phyloP scores from a whole-genome alignment of 352 stramenopile species.

The Phytophthora cajani region DNA sequence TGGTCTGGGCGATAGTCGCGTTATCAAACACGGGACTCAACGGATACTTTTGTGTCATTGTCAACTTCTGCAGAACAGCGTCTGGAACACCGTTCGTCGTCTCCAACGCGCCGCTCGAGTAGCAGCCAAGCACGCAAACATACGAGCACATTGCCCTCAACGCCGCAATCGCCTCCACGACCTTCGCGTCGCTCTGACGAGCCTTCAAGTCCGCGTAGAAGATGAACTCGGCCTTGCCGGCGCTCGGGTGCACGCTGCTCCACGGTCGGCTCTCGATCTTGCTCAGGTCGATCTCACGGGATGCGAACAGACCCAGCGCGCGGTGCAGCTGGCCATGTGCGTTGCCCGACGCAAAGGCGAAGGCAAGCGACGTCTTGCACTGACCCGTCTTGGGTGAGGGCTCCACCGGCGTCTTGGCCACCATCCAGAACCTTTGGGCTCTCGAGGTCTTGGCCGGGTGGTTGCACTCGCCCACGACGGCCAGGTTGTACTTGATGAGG shows the following conservation, averaged over 20 bases:
- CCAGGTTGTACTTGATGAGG: constrained; percentile 70
- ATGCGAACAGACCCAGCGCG: constrained; percentile 68
- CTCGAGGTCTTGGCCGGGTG: constrained; percentile 10
- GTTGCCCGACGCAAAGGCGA: constrained; percentile 75
- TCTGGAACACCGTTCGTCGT: constrained; percentile 1
- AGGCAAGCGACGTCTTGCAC: constrained; percentile 78
- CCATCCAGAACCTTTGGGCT: constrained; percentile 83
- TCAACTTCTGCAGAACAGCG: constrained; percentile 14
- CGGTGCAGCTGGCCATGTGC: constrained; percentile 66
- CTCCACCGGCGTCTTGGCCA: constrained; percentile 59
- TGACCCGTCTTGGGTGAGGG: constrained; percentile 23
- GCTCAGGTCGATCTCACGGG: constrained; percentile 63
- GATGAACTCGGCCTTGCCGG: constrained; percentile 63
- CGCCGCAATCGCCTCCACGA: constrained; percentile 80
- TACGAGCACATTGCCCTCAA: constrained; percentile 82
- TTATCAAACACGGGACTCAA: constrained; percentile 83
- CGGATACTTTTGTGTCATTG: constrained; percentile 65
- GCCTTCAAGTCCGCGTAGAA: constrained; percentile 80
- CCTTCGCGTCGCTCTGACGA: constrained; percentile 60
- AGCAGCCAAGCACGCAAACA: constrained; percentile 86
- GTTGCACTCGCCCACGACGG: constrained; percentile 73
- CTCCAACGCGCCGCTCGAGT: constrained; percentile 47
- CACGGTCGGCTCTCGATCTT: constrained; percentile 81
- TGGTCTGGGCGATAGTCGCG: constrained; percentile 88
- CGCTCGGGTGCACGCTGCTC: constrained; percentile 21